A percentile compares a stretch with the other conserved stretches of the same genome.
These are phyloP conservation scores for Arthrobotrys entomopaga DNA, from an alignment of 2,329 filamentous ascomycete genomes.

Conservation along the genomic window DNA sequence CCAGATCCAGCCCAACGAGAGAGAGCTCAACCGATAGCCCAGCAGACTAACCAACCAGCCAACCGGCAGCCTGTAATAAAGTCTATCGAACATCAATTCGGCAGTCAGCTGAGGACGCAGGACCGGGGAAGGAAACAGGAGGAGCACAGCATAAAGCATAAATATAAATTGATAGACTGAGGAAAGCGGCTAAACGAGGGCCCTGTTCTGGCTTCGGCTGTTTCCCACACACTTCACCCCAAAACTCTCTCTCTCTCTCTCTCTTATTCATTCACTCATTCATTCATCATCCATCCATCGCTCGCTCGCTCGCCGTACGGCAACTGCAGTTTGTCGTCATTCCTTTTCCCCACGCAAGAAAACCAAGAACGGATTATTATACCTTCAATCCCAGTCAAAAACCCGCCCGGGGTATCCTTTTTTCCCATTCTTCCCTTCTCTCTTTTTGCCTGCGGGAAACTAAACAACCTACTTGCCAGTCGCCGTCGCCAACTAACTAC, in stretches of 20 bases:
- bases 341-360: conserved; percentile 16
- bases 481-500: conserved; percentile 11
- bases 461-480: background rate
- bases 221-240: no score
- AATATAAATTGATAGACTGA: no score
- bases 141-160: no score
- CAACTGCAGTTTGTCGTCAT: conserved; percentile 53
- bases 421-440: conserved; percentile 39
- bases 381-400: background rate
- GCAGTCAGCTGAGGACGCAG: no score
- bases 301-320: background rate
- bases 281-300: no score
- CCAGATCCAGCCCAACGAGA: no score
- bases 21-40: conserved; percentile 18
- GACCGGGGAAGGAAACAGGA: no score
- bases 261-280: no score
- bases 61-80: no score
- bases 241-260: no score
- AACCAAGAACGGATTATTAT: background rate
- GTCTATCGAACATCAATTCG: no score
- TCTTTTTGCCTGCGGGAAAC: conserved; percentile 1
- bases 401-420: conserved; percentile 15
- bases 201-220: conserved; percentile 11
- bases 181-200: conserved; percentile 42
- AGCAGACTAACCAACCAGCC: conserved; percentile 21